Evolutionary conservation across 495 filamentous ascomycete species (phyloP).

Genomic region (Podospora pseudocomata): DNA sequence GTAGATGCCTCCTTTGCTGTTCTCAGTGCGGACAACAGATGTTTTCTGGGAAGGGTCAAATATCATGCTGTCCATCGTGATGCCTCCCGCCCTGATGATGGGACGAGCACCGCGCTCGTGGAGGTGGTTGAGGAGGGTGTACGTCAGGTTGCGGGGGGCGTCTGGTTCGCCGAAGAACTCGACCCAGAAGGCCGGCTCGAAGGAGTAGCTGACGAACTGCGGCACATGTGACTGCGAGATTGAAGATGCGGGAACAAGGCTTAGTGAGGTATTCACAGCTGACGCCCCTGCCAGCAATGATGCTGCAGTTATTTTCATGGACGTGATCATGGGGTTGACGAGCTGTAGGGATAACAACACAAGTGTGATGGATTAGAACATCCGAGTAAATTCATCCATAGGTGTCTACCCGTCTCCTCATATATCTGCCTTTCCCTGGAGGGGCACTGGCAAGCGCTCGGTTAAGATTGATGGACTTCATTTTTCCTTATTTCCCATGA

Average conservation of each 20-base stretch:
- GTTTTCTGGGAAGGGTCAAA: constrained; percentile 14
- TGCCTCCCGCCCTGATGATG: constrained; percentile 26
- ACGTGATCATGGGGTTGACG: not conserved
- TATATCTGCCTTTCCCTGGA: not conserved
- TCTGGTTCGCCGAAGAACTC: constrained; percentile 28
- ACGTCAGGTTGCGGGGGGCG: constrained; percentile 20
- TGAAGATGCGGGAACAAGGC: constrained; percentile 9
- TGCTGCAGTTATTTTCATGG: not conserved
- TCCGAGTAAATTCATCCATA: too few species aligned
- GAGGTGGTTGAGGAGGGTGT: constrained; percentile 23
- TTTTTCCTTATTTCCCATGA: not conserved
- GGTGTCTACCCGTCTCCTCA: not conserved
- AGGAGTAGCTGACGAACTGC: constrained; percentile 26
- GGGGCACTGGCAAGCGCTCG: not conserved
- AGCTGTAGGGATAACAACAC: not conserved
- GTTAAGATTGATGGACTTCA: not conserved
- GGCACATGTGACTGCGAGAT: constrained; percentile 22
- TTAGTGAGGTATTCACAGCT: constrained; percentile 7
- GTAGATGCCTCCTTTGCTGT: constrained; percentile 25
- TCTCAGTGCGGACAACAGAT: constrained; percentile 22
- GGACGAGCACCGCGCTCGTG: constrained; percentile 21
- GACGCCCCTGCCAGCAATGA: not conserved
- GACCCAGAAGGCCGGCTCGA: constrained; percentile 26
- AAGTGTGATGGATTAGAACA: not conserved
- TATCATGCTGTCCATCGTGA: constrained; percentile 27